phyloP scores from a whole-genome alignment of 2,329 filamentous ascomycete genomes.

The Beauveria scarabaeidicola region DNA sequence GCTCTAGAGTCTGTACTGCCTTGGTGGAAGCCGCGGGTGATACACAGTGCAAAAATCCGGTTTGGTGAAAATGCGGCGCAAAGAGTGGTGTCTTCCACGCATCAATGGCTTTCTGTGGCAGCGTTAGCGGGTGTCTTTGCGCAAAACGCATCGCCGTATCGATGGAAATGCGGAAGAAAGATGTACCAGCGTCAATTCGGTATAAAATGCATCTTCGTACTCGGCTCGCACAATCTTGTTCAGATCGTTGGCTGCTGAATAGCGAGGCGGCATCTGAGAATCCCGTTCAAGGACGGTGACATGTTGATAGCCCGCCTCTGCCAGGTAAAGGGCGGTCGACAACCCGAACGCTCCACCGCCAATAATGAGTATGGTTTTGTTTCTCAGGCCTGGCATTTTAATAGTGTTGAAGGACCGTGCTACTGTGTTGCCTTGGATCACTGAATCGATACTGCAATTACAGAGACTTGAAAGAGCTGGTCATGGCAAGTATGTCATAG shows the following conservation, averaged over 20 bases:
- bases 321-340: background rate
- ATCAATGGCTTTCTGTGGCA: constrained; percentile 34
- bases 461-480: no score
- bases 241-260: constrained; percentile 49
- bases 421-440: no score
- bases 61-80: constrained; percentile 39
- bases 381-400: background rate
- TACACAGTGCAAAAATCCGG: constrained; percentile 36
- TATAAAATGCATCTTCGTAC: constrained; percentile 50
- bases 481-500: no score
- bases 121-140: no score
- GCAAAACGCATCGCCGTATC: no score
- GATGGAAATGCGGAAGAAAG: background rate
- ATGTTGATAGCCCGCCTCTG: background rate
- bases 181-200: constrained; percentile 41
- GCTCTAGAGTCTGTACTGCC: constrained; percentile 34
- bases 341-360: background rate
- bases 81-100: constrained; percentile 45
- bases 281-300: constrained; percentile 38
- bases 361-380: background rate
- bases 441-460: no score
- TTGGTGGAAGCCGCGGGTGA: constrained; percentile 39
- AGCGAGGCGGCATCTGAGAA: constrained; percentile 30
- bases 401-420: no score
- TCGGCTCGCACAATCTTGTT: constrained; percentile 55